Conservation (phyloP, 1,139 yeast genomes). For the Casaregolazyma suthepensis region DNA sequence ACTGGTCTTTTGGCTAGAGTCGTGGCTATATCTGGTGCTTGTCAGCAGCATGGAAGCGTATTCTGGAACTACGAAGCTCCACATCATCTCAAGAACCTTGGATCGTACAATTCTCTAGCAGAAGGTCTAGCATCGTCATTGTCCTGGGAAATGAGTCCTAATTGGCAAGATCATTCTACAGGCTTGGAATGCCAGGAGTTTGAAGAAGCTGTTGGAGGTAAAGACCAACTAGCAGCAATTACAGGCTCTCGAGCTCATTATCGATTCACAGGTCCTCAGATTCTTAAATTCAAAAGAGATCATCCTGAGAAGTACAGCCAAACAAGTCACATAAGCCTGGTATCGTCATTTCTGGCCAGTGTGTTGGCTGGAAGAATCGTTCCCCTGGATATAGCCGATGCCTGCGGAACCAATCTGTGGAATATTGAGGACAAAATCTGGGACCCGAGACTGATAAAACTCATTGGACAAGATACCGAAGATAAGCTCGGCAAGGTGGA, state of each 20-base stretch:
- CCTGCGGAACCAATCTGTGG: slow-evolving; percentile 87
- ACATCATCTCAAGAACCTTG: slow-evolving; percentile 31
- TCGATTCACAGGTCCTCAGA: slow-evolving; percentile 87
- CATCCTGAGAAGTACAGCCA: slow-evolving; percentile 48
- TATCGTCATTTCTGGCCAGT: slow-evolving; percentile 73
- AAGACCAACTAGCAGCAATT: slow-evolving; percentile 53
- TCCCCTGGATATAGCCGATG: slow-evolving; percentile 75
- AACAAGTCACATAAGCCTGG: slow-evolving; percentile 63
- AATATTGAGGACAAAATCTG: slow-evolving; percentile 52
- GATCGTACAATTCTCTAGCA: slow-evolving; percentile 13
- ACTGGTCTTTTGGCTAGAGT: slow-evolving; percentile 52
- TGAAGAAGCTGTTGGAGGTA: slow-evolving; percentile 59
- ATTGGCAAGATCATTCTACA: slow-evolving; percentile 95
- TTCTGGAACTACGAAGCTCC: slow-evolving; percentile 59
- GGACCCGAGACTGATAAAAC: slow-evolving; percentile 44
- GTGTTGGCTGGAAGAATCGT: slow-evolving; percentile 60
- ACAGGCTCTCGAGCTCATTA: slow-evolving; percentile 89
- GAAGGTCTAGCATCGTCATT: slow-evolving; percentile 38
- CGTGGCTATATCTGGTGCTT: slow-evolving; percentile 74
- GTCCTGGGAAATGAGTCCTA: slow-evolving; percentile 65
- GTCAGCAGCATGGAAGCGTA: slow-evolving; percentile 91
- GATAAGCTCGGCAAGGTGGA: slow-evolving; percentile 47
- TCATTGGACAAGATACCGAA: slow-evolving; percentile 29
- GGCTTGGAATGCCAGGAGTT: slow-evolving; percentile 58
- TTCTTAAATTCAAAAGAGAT: slow-evolving; percentile 60